These are phyloP conservation scores for Stagonosporopsis chrysanthemi DNA, from an alignment of 2,329 filamentous ascomycete genomes.

Conservation along the genomic window DNA sequence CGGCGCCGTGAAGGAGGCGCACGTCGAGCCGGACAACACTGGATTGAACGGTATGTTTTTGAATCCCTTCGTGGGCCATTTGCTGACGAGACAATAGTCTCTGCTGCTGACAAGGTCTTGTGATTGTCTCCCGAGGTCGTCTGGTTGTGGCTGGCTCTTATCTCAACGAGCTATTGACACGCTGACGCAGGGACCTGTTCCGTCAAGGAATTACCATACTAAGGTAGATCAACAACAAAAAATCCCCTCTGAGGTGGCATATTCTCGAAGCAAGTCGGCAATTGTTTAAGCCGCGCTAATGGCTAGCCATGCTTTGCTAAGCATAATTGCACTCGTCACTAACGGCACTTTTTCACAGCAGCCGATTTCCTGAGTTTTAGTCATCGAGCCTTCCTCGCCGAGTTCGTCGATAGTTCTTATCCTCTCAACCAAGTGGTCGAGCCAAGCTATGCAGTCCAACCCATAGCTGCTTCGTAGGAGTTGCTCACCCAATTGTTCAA, in stretches of 20 bases:
- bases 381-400: neutral
- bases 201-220: neutral
- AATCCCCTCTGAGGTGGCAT: neutral
- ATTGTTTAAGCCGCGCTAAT: neutral
- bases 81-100: slow-evolving; percentile 32
- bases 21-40: slow-evolving; percentile 89
- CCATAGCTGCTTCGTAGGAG: neutral
- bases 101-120: slow-evolving; percentile 44
- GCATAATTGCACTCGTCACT: neutral
- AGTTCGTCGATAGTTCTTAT: neutral
- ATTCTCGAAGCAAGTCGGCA: neutral
- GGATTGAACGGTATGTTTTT: slow-evolving; percentile 72
- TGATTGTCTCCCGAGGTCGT: slow-evolving; percentile 4
- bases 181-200: neutral
- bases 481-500: neutral
- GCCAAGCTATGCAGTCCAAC: neutral
- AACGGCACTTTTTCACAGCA: neutral
- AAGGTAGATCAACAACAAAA: neutral
- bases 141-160: neutral
- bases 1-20: slow-evolving; percentile 81
- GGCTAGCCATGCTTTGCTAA: no score
- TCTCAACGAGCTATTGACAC: neutral
- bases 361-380: neutral
- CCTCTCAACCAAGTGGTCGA: neutral
- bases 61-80: neutral